These are phyloP conservation scores for Vigna nakashimae DNA, from an alignment of 306 rosid genomes.

Conservation along the genomic window DNA sequence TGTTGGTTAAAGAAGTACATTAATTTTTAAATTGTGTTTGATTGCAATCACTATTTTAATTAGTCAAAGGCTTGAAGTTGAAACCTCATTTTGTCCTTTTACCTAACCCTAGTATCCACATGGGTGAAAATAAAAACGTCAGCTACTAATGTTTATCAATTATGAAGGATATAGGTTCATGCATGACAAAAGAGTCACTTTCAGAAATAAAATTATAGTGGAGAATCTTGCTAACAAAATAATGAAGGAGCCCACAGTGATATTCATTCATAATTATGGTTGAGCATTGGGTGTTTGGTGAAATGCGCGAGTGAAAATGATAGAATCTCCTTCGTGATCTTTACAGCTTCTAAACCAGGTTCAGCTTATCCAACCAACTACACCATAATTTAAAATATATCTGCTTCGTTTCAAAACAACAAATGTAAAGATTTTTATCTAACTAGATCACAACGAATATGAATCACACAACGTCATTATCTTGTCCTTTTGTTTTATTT, in stretches of 20 bases:
- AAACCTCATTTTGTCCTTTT: conserved; percentile 50
- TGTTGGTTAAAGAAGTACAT: too few relatives aligned
- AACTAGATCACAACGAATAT: not conserved
- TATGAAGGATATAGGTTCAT: conserved; percentile 44
- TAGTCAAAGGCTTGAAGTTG: conserved; percentile 46
- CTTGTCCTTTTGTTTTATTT: too few relatives aligned
- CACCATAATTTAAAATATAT: conserved; percentile 40
- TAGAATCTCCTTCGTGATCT: conserved; percentile 52
- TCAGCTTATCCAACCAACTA: conserved; percentile 43
- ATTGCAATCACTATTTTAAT: conserved; percentile 7
- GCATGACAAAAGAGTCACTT: conserved; percentile 70
- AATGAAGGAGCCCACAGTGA: conserved; percentile 66
- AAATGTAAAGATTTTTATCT: not conserved
- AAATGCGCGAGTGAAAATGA: conserved; percentile 60
- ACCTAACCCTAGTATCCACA: conserved; percentile 60
- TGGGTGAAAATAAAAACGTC: not conserved
- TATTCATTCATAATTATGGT: conserved; percentile 54
- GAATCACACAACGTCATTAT: not conserved
- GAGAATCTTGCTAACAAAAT: conserved; percentile 80
- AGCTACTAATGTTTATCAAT: conserved; percentile 48
- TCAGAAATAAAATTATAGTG: conserved; percentile 73
- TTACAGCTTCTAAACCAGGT: conserved; percentile 41
- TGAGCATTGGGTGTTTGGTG: conserved; percentile 53
- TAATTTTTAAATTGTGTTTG: not conserved
- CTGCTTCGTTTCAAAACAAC: conserved; percentile 35